Base-by-base conservation (phyloP, 2,329 filamentous ascomycete species). In the Colletotrichum tofieldiae region DNA sequence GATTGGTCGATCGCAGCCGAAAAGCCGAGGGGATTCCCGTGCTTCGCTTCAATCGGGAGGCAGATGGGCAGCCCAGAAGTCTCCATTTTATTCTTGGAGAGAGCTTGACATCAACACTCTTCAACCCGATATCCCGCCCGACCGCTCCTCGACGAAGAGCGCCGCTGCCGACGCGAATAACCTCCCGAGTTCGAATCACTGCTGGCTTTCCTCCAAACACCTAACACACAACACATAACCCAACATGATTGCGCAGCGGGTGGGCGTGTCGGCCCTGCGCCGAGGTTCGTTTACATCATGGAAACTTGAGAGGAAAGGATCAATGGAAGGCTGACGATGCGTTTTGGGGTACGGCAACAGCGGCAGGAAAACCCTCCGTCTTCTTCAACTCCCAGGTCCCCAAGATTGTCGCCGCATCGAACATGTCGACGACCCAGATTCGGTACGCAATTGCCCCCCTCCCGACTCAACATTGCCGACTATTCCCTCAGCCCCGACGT, bases 231-330 rank as follows among this genome's bases (percentile, higher is more conserved):
- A n/a, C n/a, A 55, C 26, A 43, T 37, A 51, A 49, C 75, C 75
- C 78, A 82, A 76, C 54, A 91, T 91, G 89, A 87, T 86, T 80
- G 85, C 87, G 78, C 87, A 88, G 78, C 83, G 88, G 83, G 84
- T 89, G 78, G 89, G 88, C 81, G 79, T 89, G 76, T 85, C 86
- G 83, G 88, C 88, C 81, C 82, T 90, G 80, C 88, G 88, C 81
- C 86, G 88, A 87, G 86, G 89, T 90, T 81, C 77, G 85, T 79
- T 67, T 59, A 65, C 63, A 52, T 64, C 65, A 66, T 61, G 18
- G 29, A 59, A n/a, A 39, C 4, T 39, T 1, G 5, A 12, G 32
- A n/a, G 7, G 32, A 26, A 43, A 32, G 20, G 29, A 29, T 32
- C 23, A 41, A 54, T 64, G 35, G 37, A 59, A 35, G 16, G 56